phyloP scores from a whole-genome alignment of 352 stramenopile species.

The Pythium volutum region DNA sequence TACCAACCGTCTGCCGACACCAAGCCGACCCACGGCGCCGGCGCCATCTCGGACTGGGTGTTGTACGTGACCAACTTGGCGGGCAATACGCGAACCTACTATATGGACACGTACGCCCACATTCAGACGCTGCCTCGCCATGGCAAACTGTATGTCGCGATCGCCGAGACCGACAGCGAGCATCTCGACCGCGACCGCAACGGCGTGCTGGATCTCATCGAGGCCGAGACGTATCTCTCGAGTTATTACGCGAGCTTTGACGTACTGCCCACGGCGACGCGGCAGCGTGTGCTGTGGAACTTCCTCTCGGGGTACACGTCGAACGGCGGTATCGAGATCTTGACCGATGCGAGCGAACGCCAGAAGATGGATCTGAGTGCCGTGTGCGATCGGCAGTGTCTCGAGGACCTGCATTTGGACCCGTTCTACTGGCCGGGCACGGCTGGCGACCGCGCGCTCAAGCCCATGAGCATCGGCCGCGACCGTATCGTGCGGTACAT shows the following conservation, averaged over 20 bases:
- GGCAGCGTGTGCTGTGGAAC: conserved; percentile 40
- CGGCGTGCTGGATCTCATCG: conserved; percentile 46
- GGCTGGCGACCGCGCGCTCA: conserved; percentile 45
- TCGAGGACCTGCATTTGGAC: conserved; percentile 42
- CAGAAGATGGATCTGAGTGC: conserved; percentile 44
- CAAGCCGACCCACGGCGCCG: conserved; percentile 30
- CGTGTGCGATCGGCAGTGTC: conserved; percentile 47
- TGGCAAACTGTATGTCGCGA: conserved; percentile 52
- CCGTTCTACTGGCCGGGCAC: conserved; percentile 54
- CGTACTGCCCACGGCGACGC: conserved; percentile 32
- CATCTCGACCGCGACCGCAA: conserved; percentile 65
- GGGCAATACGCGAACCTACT: conserved; percentile 47
- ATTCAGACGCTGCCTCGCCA: conserved; percentile 68
- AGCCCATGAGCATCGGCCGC: conserved; percentile 37
- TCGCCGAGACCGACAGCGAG: conserved; percentile 57
- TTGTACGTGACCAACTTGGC: conserved; percentile 63
- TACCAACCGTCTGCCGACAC: not conserved
- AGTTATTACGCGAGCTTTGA: conserved; percentile 52
- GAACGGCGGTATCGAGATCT: conserved; percentile 44
- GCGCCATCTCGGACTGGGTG: conserved; percentile 72
- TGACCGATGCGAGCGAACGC: conserved; percentile 46
- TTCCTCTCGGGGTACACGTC: conserved; percentile 48
- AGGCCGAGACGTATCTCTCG: conserved; percentile 50
- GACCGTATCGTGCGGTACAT: conserved; percentile 61
- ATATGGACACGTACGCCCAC: conserved; percentile 62